Evolutionary conservation across 345 rosid species (phyloP).

Genomic region (Linum lewisii): DNA sequence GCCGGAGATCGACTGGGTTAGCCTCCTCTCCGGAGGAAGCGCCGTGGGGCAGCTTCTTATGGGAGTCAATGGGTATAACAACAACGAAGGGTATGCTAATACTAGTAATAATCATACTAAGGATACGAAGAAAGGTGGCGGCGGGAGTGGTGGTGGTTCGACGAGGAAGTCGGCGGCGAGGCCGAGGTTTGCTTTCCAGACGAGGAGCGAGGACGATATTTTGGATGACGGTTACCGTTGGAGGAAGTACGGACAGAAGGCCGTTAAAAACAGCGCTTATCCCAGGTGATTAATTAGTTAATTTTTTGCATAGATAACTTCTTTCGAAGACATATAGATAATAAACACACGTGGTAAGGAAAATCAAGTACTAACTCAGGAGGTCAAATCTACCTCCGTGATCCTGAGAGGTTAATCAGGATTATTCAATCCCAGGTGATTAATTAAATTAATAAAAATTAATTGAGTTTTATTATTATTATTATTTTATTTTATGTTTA

Average conservation of each 20-base stretch:
- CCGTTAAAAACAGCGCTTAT: conserved; percentile 1
- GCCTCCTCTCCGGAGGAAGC: conserved; percentile 1
- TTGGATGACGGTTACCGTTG: conserved; percentile 5
- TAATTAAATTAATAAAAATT: background rate
- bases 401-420: too few relatives aligned
- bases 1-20: conserved; percentile 6
- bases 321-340: too few relatives aligned
- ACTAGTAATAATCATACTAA: too few relatives aligned
- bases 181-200: conserved; percentile 4
- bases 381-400: too few relatives aligned
- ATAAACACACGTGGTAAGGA: too few relatives aligned
- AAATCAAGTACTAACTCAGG: too few relatives aligned
- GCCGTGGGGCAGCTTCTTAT: background rate
- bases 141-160: background rate
- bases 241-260: conserved; percentile 7
- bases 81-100: background rate
- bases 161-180: background rate
- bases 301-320: too few relatives aligned
- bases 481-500: background rate
- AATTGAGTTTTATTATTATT: too few relatives aligned
- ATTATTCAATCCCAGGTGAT: conserved; percentile 3
- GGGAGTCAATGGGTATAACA: background rate
- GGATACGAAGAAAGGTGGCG: background rate
- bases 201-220: conserved; percentile 3
- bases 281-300: background rate